Percentiles rank a stretch among this genome's conserved stretches.
Evolutionary conservation across 495 filamentous ascomycete genomes (phyloP).

Genomic region (Hyaloscypha variabilis): DNA sequence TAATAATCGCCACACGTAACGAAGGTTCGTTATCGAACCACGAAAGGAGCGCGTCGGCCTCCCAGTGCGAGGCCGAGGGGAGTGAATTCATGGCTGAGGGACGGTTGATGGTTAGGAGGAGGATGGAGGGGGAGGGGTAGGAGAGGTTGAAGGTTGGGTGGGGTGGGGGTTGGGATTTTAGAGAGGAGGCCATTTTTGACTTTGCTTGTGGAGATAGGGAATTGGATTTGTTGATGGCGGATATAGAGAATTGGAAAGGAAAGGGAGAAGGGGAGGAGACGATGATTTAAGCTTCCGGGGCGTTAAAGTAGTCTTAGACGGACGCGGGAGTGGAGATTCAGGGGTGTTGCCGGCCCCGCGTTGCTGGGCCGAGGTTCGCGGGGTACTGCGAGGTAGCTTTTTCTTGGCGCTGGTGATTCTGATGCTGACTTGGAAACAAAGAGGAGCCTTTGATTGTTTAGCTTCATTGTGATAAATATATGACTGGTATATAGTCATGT

Average conservation of each 20-base stretch:
- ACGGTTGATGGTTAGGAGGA: constrained; percentile 66
- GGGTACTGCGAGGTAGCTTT: too few species aligned
- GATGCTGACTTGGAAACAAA: too few species aligned
- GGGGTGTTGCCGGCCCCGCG: too few species aligned
- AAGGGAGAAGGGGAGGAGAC: not conserved
- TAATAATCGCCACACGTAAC: constrained; percentile 60
- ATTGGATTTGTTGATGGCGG: not conserved
- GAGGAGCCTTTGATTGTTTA: too few species aligned
- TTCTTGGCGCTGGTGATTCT: too few species aligned
- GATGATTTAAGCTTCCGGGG: not conserved
- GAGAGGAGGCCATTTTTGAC: not conserved
- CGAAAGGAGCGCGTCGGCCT: constrained; percentile 51
- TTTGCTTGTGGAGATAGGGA: not conserved
- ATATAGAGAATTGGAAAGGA: not conserved
- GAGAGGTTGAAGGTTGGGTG: constrained; percentile 40
- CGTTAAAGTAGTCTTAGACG: too few species aligned
- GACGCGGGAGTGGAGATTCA: too few species aligned
- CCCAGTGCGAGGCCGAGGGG: constrained; percentile 36
- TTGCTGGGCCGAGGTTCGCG: too few species aligned
- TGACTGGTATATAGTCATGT: too few species aligned
- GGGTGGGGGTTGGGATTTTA: constrained; percentile 4
- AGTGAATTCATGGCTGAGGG: constrained; percentile 58
- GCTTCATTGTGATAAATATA: too few species aligned
- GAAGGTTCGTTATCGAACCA: constrained; percentile 63
- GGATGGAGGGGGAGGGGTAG: constrained; percentile 57